Base-by-base conservation (phyloP, 768 basidiomycete genomes). In the Pleurotus citrinopileatus region DNA sequence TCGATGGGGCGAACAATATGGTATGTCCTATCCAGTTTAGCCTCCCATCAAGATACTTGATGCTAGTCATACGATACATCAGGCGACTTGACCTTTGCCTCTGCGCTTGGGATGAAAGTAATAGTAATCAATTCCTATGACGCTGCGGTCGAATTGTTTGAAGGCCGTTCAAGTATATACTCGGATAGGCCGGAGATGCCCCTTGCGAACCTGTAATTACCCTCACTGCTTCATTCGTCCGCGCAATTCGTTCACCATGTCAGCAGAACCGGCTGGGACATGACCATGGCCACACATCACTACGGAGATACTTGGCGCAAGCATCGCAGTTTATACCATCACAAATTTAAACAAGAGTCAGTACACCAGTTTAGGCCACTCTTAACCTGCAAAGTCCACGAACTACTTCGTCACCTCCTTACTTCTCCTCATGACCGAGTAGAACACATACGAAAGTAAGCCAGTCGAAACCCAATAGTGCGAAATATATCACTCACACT, bases 1-100 rank as follows among this genome's bases (percentile, higher is more conserved):
- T 10, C 52, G 60, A n/a, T 71, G 71, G 71, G 61, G 59, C 55
- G 60, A 62, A 54, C 58, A 48, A 52, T 71, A 71, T 48, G 71
- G 70, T 62, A 29, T 34, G 57, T 34, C n/a, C 17, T 10, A 12
- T 32, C 1, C 4, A 6, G 22, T 43, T 1, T 37, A 3, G 10
- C 32, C n/a, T 17, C 9, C 19, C 34, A 23, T 38, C 12, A n/a
- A 2, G n/a, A n/a, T 3, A 22, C 3, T 20, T 23, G 4, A 12
- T n/a, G n/a, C 22, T 20, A n/a, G 15, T 52, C 15, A 20, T 38
- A 34, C 51, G 13, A n/a, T 37, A 3, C 29, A 10, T 20, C 38
- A 52, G 51, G 51, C n/a, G 34, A 38, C n/a, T n/a, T 52, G 13
- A 38, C 38, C 1, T 38, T n/a, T 25, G 23, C 38, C 19, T 22